phyloP scores from a whole-genome alignment of 2,329 filamentous ascomycete genomes.

The Paraphaeosphaeria minitans region DNA sequence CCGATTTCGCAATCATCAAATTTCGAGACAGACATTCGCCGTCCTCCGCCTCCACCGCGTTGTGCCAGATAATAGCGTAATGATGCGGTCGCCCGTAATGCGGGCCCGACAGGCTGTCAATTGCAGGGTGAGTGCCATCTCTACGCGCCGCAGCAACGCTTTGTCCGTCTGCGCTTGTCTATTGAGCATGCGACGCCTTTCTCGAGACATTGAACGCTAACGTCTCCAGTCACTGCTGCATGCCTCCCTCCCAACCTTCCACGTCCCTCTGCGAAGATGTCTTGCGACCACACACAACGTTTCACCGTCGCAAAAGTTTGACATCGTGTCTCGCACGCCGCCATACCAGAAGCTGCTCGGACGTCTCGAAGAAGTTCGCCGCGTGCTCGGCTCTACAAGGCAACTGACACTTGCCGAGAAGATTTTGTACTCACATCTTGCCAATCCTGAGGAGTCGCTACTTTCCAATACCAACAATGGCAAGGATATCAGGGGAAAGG shows the following conservation, averaged over 20 bases:
- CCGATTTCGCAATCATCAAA: conserved; percentile 36
- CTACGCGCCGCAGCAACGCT: background rate
- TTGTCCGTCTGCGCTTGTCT: background rate
- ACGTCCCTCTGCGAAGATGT: conserved; percentile 27
- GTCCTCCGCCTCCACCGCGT: conserved; percentile 20
- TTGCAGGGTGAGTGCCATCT: conserved; percentile 36
- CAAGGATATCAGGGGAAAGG: conserved; percentile 79
- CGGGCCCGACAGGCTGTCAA: conserved; percentile 37
- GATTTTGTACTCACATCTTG: conserved; percentile 95
- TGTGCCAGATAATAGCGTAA: conserved; percentile 25
- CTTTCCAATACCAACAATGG: conserved; percentile 83
- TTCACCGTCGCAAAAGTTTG: conserved; percentile 34
- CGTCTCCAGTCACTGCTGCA: conserved; percentile 30
- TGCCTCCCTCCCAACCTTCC: conserved; percentile 23
- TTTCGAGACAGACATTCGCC: conserved; percentile 32
- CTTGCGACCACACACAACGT: conserved; percentile 41
- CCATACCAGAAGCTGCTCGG: conserved; percentile 82
- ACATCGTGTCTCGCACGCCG: conserved; percentile 65
- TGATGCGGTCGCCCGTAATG: conserved; percentile 44
- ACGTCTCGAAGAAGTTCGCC: conserved; percentile 75
- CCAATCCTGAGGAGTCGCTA: conserved; percentile 86
- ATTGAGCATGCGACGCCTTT: background rate
- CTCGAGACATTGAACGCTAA: background rate
- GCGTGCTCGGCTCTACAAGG: conserved; percentile 68
- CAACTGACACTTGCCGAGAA: conserved; percentile 91